phyloP scores from a whole-genome alignment of 2,329 filamentous ascomycete species.

The Colletotrichum sp. region DNA sequence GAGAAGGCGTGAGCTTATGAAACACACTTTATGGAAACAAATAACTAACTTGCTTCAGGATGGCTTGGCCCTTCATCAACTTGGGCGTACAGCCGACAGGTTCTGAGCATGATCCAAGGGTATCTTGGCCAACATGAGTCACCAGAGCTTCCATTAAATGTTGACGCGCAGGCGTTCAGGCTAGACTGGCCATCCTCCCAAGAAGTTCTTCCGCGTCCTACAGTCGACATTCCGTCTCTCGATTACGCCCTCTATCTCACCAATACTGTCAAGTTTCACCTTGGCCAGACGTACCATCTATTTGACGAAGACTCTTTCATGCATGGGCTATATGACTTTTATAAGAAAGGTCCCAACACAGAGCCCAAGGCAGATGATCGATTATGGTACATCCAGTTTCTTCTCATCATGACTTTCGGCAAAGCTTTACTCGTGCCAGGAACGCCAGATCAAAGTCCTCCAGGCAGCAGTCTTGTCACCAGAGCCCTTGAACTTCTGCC shows the following conservation, averaged over 20 bases:
- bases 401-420: conserved; percentile 59
- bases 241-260: conserved; percentile 53
- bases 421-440: conserved; percentile 55
- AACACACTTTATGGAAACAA: not conserved
- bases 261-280: conserved; percentile 62
- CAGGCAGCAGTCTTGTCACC: not conserved
- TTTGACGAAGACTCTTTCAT: conserved; percentile 60
- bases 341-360: conserved; percentile 18
- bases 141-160: conserved; percentile 1
- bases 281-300: conserved; percentile 56
- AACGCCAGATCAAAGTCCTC: conserved; percentile 51
- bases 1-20: not conserved
- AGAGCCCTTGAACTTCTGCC: conserved; percentile 43
- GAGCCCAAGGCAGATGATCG: conserved; percentile 16
- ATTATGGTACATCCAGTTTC: conserved; percentile 58
- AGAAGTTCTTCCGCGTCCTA: not conserved
- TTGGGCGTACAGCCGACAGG: conserved; percentile 15
- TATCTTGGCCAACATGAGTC: conserved; percentile 28
- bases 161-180: not conserved
- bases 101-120: conserved; percentile 4
- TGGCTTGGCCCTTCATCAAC: conserved; percentile 11
- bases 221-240: not conserved
- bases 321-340: conserved; percentile 31
- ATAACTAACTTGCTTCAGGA: not conserved
- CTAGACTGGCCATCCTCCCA: not conserved